phyloP scores from a whole-genome alignment of 768 basidiomycete species.

The Saitozyma sp. region DNA sequence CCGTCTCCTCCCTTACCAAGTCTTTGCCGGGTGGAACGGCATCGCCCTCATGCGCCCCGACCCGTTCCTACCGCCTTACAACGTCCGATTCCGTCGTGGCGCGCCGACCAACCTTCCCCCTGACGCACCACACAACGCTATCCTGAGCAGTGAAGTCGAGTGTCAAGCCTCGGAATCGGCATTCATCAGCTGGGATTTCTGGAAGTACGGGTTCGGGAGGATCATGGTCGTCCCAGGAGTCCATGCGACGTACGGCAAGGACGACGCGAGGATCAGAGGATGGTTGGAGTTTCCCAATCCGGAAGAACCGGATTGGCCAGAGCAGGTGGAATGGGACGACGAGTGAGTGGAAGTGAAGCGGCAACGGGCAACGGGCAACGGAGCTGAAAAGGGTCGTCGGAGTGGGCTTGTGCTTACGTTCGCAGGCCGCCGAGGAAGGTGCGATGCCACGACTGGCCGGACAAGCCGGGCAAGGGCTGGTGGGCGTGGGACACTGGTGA shows the following conservation, averaged over 20 bases:
- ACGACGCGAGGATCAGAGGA: constrained; percentile 39
- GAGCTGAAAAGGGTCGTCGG: no score
- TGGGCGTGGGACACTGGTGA: constrained; percentile 28
- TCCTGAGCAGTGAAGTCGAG: constrained; percentile 26
- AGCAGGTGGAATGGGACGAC: constrained; percentile 36
- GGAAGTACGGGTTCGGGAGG: constrained; percentile 45
- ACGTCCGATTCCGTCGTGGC: constrained; percentile 50
- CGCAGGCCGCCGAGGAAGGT: constrained; percentile 37
- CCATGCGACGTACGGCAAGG: constrained; percentile 45
- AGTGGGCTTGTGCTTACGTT: constrained; percentile 2
- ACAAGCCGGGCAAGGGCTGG: constrained; percentile 44
- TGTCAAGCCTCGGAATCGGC: constrained; percentile 43
- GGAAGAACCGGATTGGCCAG: constrained; percentile 12
- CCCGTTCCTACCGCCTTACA: constrained; percentile 49
- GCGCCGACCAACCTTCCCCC: constrained; percentile 2
- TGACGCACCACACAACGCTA: constrained; percentile 6
- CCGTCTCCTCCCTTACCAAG: constrained; percentile 46
- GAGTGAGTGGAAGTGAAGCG: constrained; percentile 26
- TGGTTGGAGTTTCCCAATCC: constrained; percentile 42
- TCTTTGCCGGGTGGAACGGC: constrained; percentile 52
- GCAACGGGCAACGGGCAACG: no score
- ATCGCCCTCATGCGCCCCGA: constrained; percentile 45
- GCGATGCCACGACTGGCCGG: constrained; percentile 49
- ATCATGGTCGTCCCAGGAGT: constrained; percentile 40
- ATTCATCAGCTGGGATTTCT: constrained; percentile 47